phyloP scores from a whole-genome alignment of 495 filamentous ascomycete species.

The Trichoderma orchidacearum region DNA sequence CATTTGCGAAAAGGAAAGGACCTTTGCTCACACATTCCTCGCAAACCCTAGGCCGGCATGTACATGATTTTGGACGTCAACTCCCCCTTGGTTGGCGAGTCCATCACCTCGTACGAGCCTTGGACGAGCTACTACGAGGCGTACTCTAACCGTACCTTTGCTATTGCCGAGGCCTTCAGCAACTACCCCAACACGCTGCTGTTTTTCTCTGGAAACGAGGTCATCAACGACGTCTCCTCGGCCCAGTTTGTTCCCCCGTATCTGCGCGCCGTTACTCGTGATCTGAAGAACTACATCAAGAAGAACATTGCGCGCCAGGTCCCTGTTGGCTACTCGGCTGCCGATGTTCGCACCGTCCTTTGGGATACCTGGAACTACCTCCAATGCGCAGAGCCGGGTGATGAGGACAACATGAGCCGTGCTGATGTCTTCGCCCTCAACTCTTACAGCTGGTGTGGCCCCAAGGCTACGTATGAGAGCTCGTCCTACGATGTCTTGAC shows the following conservation, averaged over 20 bases:
- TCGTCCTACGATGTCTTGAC: constrained; percentile 63
- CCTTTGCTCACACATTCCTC: no score
- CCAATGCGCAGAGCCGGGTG: constrained; percentile 59
- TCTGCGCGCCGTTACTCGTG: constrained; percentile 60
- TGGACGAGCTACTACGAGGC: constrained; percentile 53
- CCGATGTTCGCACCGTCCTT: constrained; percentile 71
- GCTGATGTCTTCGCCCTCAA: constrained; percentile 89
- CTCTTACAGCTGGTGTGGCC: constrained; percentile 88
- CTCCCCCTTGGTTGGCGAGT: constrained; percentile 68
- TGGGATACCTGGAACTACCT: constrained; percentile 74
- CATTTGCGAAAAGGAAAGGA: background rate
- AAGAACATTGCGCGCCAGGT: constrained; percentile 54
- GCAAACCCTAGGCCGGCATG: constrained; percentile 32
- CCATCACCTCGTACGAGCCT: constrained; percentile 57
- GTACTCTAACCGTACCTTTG: constrained; percentile 78
- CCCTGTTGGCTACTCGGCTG: constrained; percentile 89
- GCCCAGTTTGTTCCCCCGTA: constrained; percentile 48
- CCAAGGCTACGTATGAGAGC: constrained; percentile 48
- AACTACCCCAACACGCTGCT: constrained; percentile 79
- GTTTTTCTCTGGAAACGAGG: constrained; percentile 91
- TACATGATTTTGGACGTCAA: constrained; percentile 76
- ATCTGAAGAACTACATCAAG: constrained; percentile 78
- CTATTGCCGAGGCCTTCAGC: constrained; percentile 89
- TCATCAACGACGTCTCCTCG: constrained; percentile 58
- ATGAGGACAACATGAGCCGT: constrained; percentile 46